Percentiles rank a stretch among this genome's conserved stretches.
Conservation (phyloP, 257 asterid species). For the Penstemon davidsonii region DNA sequence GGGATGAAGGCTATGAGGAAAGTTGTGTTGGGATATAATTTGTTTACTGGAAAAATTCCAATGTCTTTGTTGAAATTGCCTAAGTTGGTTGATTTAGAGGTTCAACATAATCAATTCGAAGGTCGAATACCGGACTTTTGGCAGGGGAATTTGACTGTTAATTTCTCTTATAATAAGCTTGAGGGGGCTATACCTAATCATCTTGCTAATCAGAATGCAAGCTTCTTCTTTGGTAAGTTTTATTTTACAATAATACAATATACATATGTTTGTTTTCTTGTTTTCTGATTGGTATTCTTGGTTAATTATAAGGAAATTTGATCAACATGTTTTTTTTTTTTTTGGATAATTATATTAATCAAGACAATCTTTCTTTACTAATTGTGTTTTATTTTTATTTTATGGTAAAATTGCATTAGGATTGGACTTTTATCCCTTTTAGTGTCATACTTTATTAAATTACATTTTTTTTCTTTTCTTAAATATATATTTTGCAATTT, state of each 20-base stretch:
- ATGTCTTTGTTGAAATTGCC: conserved; percentile 48
- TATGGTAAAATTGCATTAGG: not conserved
- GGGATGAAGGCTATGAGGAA: conserved; percentile 56
- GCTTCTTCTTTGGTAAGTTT: conserved; percentile 49
- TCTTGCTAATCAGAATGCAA: conserved; percentile 34
- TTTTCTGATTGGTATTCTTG: no score
- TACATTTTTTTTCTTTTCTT: no score
- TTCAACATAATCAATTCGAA: conserved; percentile 49
- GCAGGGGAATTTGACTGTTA: conserved; percentile 43
- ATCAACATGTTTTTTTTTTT: no score
- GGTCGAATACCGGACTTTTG: conserved; percentile 56
- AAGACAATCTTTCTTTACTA: no score
- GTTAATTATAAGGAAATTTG: no score
- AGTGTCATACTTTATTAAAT: no score
- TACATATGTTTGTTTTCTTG: not conserved
- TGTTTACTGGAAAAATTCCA: conserved; percentile 52
- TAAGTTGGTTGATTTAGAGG: conserved; percentile 45
- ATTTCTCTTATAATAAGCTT: conserved; percentile 53
- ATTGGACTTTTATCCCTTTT: no score
- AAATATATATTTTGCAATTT: no score
- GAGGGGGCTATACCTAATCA: conserved; percentile 46
- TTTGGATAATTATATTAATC: no score
- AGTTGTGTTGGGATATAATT: conserved; percentile 44
- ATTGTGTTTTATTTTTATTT: not conserved
- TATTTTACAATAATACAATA: no score